Percentiles rank a stretch among this genome's conserved stretches.
These are phyloP conservation scores for Panicum hallii DNA, from an alignment of 202 grass and related monocot species.

Conservation along the genomic window DNA sequence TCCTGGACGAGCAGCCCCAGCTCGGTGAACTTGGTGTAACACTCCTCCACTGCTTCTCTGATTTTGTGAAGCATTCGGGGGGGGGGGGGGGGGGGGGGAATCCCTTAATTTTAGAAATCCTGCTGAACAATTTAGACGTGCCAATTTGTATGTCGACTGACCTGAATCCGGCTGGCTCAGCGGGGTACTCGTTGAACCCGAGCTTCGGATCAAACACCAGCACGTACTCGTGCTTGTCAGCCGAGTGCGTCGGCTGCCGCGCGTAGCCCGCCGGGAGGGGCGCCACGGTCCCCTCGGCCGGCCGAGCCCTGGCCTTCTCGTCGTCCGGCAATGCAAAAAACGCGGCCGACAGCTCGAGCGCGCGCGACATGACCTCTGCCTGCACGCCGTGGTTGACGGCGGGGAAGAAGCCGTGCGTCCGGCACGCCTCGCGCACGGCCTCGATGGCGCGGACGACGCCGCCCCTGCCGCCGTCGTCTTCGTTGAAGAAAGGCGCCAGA, in stretches of 20 bases:
- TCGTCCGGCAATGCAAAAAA: conserved; percentile 60
- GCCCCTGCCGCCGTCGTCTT: neutral
- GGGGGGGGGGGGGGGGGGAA: too few species aligned
- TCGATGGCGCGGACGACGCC: conserved; percentile 19
- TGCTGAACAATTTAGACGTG: neutral
- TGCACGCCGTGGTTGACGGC: conserved; percentile 69
- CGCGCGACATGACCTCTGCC: conserved; percentile 45
- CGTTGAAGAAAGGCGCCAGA: conserved; percentile 49
- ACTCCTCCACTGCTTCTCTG: conserved; percentile 52
- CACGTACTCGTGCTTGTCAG: conserved; percentile 79
- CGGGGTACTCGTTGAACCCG: conserved; percentile 50
- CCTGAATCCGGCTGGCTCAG: conserved; percentile 57
- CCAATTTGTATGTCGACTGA: neutral
- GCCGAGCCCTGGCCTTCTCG: conserved; percentile 54
- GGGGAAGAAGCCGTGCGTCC: conserved; percentile 63
- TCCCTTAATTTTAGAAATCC: neutral
- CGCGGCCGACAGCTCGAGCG: conserved; percentile 42
- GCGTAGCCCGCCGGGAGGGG: conserved; percentile 53
- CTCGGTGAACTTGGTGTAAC: conserved; percentile 33
- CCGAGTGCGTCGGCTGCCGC: conserved; percentile 48
- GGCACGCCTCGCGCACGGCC: conserved; percentile 54
- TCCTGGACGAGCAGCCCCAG: conserved; percentile 54
- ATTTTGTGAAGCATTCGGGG: neutral
- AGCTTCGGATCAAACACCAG: conserved; percentile 51
- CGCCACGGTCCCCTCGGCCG: conserved; percentile 29